Evolutionary conservation across 495 filamentous ascomycete genomes (phyloP).

Genomic region (Extremus antarcticus): DNA sequence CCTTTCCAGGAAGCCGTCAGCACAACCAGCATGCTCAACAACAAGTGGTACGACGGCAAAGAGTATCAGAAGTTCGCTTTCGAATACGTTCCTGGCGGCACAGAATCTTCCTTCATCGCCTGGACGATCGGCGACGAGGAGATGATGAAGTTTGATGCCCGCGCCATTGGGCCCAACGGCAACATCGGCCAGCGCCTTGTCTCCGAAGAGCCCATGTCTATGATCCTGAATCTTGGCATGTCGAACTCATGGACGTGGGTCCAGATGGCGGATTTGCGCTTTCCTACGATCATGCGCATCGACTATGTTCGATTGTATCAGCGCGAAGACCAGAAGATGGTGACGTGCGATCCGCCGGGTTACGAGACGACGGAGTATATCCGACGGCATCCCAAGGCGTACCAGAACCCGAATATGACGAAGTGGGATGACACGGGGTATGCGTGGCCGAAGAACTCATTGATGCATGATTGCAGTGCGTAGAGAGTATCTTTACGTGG

Average conservation of each 20-base stretch:
- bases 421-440: conserved; percentile 30
- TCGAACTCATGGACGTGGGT: conserved; percentile 54
- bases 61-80: conserved; percentile 62
- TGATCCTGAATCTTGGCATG: conserved; percentile 68
- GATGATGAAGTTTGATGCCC: conserved; percentile 56
- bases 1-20: conserved; percentile 65
- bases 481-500: too few relatives aligned
- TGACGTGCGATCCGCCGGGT: conserved; percentile 64
- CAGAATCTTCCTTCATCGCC: conserved; percentile 42
- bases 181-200: conserved; percentile 62
- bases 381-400: conserved; percentile 48
- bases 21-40: conserved; percentile 59
- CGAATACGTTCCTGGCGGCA: conserved; percentile 56
- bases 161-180: conserved; percentile 58
- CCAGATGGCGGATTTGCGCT: conserved; percentile 38
- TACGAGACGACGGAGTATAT: conserved; percentile 67
- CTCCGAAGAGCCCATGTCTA: conserved; percentile 57
- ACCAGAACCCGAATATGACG: conserved; percentile 57
- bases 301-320: conserved; percentile 70
- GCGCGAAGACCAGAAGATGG: conserved; percentile 41
- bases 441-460: conserved; percentile 39
- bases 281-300: conserved; percentile 60
- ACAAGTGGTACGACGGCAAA: conserved; percentile 65
- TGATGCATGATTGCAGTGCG: conserved; percentile 35
- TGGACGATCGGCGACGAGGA: conserved; percentile 59